Evolutionary conservation across 2,329 filamentous ascomycete genomes (phyloP), one percentile per base, ranked within the genome.

Genomic region (Calonectria montana): DNA sequence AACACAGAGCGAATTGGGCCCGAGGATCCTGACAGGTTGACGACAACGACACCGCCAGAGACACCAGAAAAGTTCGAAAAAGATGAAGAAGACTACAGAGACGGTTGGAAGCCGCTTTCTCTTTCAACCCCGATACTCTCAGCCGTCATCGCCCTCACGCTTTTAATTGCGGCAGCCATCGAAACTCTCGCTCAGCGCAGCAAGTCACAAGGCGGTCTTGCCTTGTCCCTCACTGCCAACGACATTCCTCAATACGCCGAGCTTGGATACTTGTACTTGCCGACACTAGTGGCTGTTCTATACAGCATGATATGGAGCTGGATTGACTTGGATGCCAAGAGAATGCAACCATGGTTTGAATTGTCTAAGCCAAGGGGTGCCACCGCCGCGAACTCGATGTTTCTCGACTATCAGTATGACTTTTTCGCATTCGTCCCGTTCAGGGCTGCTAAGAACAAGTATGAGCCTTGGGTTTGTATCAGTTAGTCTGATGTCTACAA

Each of bases 281-380:
- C 91, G 0, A 92, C 87, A 0, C 82, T 91, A 0, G 63, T 91
- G 0, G 86, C 89, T 0, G 86, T 92, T 0, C 8, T 88, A 0
- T 92, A 90, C 72, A 88, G 89, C 45, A 83, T 91, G 1, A 55
- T 87, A 0, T 92, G 90, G 89, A 86, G 83, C 3, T 91, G 90
- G 89, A 84, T 91, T 0, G 90, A 92, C 63, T 77, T 92, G 0
- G 89, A 93, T 41, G 82, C 86, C 0, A 90, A 91, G 70, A 76
- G 91, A 0, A 81, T 92, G 53, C 90, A 93, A 39, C 90, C 91
- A 0, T 93, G 87, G 83, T 86, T 90, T 13, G 88, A 91, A 25
- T 67, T 92, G 0, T 91, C 89, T 0, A 87, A 84, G 12, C 16
- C 75, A 0, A 74, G 77, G 0, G 90, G 90, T 0, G 87, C 87